A percentile compares a stretch with the other conserved stretches of the same genome.
Conservation (phyloP, 192 early-diverging fungal genomes). For the Phlyctochytrium bullatum region DNA sequence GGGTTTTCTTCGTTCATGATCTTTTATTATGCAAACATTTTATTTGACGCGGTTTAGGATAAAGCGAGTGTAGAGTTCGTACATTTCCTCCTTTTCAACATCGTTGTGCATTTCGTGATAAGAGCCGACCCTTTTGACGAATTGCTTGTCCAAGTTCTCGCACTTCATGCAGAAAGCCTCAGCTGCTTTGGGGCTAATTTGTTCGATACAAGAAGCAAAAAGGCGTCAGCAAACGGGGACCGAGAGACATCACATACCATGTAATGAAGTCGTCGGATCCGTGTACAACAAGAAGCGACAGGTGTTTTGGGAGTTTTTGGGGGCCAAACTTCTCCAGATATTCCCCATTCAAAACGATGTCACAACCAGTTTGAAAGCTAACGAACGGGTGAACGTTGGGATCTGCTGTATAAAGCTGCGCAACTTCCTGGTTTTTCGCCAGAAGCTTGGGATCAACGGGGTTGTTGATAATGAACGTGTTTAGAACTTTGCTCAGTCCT, state of each 20-base stretch:
- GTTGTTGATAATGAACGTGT: conserved; percentile 40
- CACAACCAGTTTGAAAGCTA: conserved; percentile 37
- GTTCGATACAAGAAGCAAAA: conserved; percentile 7
- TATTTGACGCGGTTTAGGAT: conserved; percentile 28
- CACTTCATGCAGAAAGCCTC: conserved; percentile 8
- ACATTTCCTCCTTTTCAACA: conserved; percentile 35
- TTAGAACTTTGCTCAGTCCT: conserved; percentile 36
- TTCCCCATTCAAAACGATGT: conserved; percentile 54
- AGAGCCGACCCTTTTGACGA: conserved; percentile 11
- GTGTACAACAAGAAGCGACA: conserved; percentile 53
- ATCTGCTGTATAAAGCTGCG: conserved; percentile 50
- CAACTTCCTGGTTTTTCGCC: conserved; percentile 40
- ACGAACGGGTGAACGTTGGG: conserved; percentile 55
- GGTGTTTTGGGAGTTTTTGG: conserved; percentile 29
- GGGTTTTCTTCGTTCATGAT: too few relatives aligned
- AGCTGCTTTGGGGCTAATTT: conserved; percentile 4
- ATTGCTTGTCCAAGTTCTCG: conserved; percentile 23
- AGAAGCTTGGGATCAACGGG: conserved; percentile 41
- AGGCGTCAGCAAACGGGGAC: not conserved
- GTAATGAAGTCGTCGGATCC: conserved; percentile 52
- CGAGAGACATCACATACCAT: conserved; percentile 2
- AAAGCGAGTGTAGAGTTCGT: conserved; percentile 36
- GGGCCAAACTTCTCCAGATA: conserved; percentile 17
- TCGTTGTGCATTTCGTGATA: conserved; percentile 45
- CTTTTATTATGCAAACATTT: too few relatives aligned